Conservation (phyloP, 495 filamentous ascomycete genomes). For the Paragyromitra xinjiangensis region DNA sequence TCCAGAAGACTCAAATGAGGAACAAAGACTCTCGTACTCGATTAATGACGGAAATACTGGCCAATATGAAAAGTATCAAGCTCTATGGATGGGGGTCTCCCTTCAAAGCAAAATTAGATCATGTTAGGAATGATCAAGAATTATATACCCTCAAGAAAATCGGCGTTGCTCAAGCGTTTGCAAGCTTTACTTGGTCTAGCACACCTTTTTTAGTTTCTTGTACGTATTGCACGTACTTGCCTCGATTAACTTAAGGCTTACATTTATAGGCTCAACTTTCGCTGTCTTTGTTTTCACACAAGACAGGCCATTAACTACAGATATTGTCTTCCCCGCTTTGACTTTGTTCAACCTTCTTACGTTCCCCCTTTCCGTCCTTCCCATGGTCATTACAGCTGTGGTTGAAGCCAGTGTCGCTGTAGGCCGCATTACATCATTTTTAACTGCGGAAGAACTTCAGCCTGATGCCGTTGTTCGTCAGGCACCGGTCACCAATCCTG, state of each 20-base stretch:
- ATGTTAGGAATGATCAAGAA: slow-evolving; percentile 93
- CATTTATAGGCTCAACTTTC: slow-evolving; percentile 74
- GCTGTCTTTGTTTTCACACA: slow-evolving; percentile 88
- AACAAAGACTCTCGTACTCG: slow-evolving; percentile 96
- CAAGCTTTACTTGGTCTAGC: slow-evolving; percentile 99
- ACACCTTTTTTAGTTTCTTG: slow-evolving; percentile 98
- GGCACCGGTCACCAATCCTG: slow-evolving; percentile 72
- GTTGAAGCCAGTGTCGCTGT: slow-evolving; percentile 97
- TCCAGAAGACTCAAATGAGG: slow-evolving; percentile 98
- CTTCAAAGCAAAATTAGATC: slow-evolving; percentile 96
- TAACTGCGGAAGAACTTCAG: slow-evolving; percentile 90
- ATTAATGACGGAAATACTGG: slow-evolving; percentile 95
- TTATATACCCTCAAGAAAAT: slow-evolving; percentile 95
- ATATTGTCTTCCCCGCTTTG: slow-evolving; percentile 94
- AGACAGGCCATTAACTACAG: slow-evolving; percentile 82
- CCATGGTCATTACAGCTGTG: slow-evolving; percentile 96
- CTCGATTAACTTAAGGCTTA: background rate
- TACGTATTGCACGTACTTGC: slow-evolving; percentile 32
- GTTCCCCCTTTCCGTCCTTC: slow-evolving; percentile 92
- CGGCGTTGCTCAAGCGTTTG: slow-evolving; percentile 88
- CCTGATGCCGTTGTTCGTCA: slow-evolving; percentile 77
- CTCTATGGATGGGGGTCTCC: slow-evolving; percentile 96
- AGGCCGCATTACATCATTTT: slow-evolving; percentile 81
- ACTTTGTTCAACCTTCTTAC: slow-evolving; percentile 69
- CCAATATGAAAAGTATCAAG: slow-evolving; percentile 99